Conservation (phyloP, 2,329 filamentous ascomycete species). For the Pseudopyrenochaeta lycopersici region DNA sequence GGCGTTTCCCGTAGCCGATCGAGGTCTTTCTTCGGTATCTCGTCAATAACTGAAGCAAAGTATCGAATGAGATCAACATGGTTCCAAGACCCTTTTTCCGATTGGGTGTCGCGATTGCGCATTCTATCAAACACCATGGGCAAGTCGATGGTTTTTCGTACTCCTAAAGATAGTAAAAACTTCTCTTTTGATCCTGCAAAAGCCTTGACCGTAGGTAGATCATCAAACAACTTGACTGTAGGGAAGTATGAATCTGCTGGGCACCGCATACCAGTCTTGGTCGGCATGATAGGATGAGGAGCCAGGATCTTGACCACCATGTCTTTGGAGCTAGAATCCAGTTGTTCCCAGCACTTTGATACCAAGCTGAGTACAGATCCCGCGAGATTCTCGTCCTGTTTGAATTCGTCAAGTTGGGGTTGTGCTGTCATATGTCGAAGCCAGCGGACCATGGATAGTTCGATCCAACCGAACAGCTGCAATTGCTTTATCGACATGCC, state of each 20-base stretch:
- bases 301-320: slow-evolving; percentile 72
- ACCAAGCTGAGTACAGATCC: slow-evolving; percentile 78
- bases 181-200: slow-evolving; percentile 85
- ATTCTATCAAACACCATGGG: slow-evolving; percentile 92
- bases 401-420: slow-evolving; percentile 69
- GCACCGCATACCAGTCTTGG: slow-evolving; percentile 86
- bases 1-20: slow-evolving; percentile 78
- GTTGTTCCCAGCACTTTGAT: slow-evolving; percentile 89
- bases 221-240: slow-evolving; percentile 93
- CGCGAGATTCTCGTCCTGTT: slow-evolving; percentile 76
- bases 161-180: slow-evolving; percentile 81
- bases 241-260: slow-evolving; percentile 90
- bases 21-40: slow-evolving; percentile 86
- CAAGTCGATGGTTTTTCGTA: slow-evolving; percentile 93
- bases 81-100: slow-evolving; percentile 74
- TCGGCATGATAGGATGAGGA: slow-evolving; percentile 80
- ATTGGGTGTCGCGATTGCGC: slow-evolving; percentile 67
- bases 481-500: slow-evolving; percentile 73
- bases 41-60: slow-evolving; percentile 84
- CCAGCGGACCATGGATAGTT: slow-evolving; percentile 87
- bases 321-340: slow-evolving; percentile 72
- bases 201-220: slow-evolving; percentile 83
- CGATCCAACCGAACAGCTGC: slow-evolving; percentile 83
- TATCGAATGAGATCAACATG: slow-evolving; percentile 96
- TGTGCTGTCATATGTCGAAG: slow-evolving; percentile 74